Conservation (phyloP, 139 green algal genomes). For the Coelastrella sp. region DNA sequence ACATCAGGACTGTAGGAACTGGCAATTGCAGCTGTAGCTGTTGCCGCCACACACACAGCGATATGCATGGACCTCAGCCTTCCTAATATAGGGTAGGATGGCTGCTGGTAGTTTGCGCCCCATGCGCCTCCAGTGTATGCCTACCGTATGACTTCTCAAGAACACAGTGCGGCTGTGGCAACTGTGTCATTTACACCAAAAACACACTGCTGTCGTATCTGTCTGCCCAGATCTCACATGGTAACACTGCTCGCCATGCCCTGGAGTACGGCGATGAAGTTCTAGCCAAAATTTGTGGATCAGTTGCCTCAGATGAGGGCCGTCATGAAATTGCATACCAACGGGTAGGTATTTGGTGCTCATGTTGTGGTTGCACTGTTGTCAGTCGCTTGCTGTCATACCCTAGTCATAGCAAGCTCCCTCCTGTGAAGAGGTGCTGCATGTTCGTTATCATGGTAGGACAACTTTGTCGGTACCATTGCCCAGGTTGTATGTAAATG, state of each 20-base stretch:
- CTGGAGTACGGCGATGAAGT: constrained; percentile 88
- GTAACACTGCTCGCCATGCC: constrained; percentile 94
- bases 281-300: constrained; percentile 92
- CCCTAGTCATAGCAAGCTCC: too few relatives aligned
- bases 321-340: constrained; percentile 97
- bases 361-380: neutral
- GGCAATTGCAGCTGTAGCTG: neutral
- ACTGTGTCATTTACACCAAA: too few relatives aligned
- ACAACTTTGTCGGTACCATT: neutral
- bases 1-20: neutral
- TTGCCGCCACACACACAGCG: too few relatives aligned
- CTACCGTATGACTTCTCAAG: too few relatives aligned
- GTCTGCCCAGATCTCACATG: constrained; percentile 85
- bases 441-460: too few relatives aligned
- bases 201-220: too few relatives aligned
- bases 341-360: constrained; percentile 43
- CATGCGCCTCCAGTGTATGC: too few relatives aligned
- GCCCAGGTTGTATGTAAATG: neutral
- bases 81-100: neutral
- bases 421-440: too few relatives aligned
- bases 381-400: neutral
- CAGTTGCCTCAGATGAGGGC: constrained; percentile 94
- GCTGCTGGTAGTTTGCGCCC: too few relatives aligned
- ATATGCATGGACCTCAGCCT: too few relatives aligned
- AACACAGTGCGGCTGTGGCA: too few relatives aligned